These are phyloP conservation scores for Chytriomyces sp. DNA, from an alignment of 192 early-diverging fungal species.

Conservation along the genomic window DNA sequence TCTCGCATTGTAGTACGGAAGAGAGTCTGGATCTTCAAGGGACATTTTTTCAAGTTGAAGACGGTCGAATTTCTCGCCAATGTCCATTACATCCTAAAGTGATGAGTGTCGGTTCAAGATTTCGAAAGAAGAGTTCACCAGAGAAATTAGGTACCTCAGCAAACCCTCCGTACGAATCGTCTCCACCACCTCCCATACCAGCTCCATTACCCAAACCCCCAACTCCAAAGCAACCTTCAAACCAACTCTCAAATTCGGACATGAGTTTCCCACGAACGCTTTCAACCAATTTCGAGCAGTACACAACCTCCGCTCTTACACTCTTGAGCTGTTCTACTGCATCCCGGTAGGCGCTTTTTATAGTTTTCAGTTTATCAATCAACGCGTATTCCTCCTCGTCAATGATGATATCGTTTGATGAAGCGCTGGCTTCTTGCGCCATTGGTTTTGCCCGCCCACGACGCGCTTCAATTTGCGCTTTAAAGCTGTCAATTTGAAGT, in stretches of 20 bases:
- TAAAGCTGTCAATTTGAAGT: slow-evolving; percentile 53
- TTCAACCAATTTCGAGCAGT: slow-evolving; percentile 59
- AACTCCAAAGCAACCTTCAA: slow-evolving; percentile 54
- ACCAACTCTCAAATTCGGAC: slow-evolving; percentile 67
- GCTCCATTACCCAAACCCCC: slow-evolving; percentile 32
- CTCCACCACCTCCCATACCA: slow-evolving; percentile 19
- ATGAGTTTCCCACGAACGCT: slow-evolving; percentile 64
- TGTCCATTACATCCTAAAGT: slow-evolving; percentile 61
- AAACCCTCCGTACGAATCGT: slow-evolving; percentile 4
- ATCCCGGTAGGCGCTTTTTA: slow-evolving; percentile 55
- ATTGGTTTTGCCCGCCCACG: not conserved
- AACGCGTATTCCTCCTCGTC: slow-evolving; percentile 61
- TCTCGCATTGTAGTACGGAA: slow-evolving; percentile 64
- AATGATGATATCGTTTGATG: slow-evolving; percentile 47
- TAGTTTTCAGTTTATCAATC: slow-evolving; percentile 46
- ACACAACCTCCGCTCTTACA: slow-evolving; percentile 55
- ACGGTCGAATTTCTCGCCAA: slow-evolving; percentile 66
- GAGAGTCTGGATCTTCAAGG: slow-evolving; percentile 61
- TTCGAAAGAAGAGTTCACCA: not conserved
- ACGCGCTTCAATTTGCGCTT: slow-evolving; percentile 39
- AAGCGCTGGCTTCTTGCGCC: not conserved
- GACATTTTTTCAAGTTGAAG: slow-evolving; percentile 66
- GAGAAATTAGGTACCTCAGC: slow-evolving; percentile 7
- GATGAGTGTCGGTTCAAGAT: not conserved
- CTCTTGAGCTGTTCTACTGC: slow-evolving; percentile 46